Base-by-base conservation (phyloP, 768 basidiomycete species). In the Exsudoporus frostii region DNA sequence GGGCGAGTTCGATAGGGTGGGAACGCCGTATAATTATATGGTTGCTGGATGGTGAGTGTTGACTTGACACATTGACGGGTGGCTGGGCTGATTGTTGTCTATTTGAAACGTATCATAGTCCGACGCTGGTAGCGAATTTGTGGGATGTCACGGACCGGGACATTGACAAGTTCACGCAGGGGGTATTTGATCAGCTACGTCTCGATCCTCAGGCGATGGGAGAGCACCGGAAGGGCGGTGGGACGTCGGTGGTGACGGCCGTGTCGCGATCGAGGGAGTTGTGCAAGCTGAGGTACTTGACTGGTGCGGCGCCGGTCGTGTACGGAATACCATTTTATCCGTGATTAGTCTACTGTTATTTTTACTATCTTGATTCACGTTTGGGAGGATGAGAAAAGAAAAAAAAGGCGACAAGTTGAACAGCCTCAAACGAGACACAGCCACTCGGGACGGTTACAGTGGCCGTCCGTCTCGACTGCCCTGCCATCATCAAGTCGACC, bases 101-200 rank as follows among this genome's bases (percentile, higher is more conserved):
- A 49, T 34, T 37, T 42, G 15, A 36, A 27, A 45, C 36, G 55
- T n/a, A n/a, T n/a, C n/a, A 47, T 55, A 94, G 96, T 56, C 96
- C 97, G 17, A 88, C 93, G 1, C 77, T 98, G 30, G 84, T 98
- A 13, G 97, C 92, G 1, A 98, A 96, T 64, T 74, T 98, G 5
- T 99, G 97, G 97, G 97, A 98, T 63, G 97, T 98, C 8, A 98
- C 96, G 0, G 97, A 99, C 74, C 82, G 86, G 42, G 97, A 99
- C 65, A 96, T 98, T 62, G 96, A 99, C 76, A 90, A 90, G 60
- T 84, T 97, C 57, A 88, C 94, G 2, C 83, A 87, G 56, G 75
- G 85, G 1, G 93, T 97, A 15, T 87, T 97, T 61, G 84, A 86
- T 57, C 80, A 83, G 58, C 68, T 96, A 25, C 73, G 74, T 2